These are phyloP conservation scores for Hippophae tibetana DNA, from an alignment of 306 rosid genomes.

Conservation along the genomic window DNA sequence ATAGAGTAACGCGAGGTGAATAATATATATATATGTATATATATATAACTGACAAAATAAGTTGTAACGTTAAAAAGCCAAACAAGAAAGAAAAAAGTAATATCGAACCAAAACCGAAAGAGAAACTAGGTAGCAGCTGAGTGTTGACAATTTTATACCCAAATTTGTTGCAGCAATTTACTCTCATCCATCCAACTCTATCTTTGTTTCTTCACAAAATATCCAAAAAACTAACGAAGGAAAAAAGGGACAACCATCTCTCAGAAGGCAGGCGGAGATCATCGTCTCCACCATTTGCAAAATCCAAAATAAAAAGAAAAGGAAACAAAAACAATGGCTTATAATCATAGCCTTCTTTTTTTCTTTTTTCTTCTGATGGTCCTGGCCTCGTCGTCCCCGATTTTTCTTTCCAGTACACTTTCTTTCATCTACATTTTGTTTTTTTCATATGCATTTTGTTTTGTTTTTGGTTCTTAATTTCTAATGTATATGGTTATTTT, in stretches of 20 bases:
- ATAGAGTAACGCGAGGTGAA: no score
- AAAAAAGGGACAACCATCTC: conserved; percentile 8
- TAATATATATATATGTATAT: no score
- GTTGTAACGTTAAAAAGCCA: no score
- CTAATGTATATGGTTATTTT: neutral
- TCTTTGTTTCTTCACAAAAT: conserved; percentile 16
- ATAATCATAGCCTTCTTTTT: conserved; percentile 28
- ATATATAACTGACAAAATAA: no score
- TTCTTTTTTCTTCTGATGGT: conserved; percentile 30
- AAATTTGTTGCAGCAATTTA: conserved; percentile 26
- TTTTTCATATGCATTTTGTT: neutral
- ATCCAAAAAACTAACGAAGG: conserved; percentile 9
- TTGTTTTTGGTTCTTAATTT: neutral
- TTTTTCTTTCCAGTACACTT: conserved; percentile 47
- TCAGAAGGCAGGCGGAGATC: conserved; percentile 29
- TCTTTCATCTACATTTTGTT: neutral
- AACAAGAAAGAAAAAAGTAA: no score
- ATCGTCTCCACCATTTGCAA: conserved; percentile 16
- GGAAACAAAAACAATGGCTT: conserved; percentile 37
- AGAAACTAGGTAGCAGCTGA: no score
- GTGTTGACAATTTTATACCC: conserved; percentile 3
- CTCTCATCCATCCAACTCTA: conserved; percentile 16
- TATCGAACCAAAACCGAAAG: no score
- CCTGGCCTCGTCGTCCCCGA: conserved; percentile 35
- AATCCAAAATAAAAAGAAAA: conserved; percentile 5